Base-by-base conservation (phyloP, 192 early-diverging fungal genomes). In the Cetraspora pellucida region DNA sequence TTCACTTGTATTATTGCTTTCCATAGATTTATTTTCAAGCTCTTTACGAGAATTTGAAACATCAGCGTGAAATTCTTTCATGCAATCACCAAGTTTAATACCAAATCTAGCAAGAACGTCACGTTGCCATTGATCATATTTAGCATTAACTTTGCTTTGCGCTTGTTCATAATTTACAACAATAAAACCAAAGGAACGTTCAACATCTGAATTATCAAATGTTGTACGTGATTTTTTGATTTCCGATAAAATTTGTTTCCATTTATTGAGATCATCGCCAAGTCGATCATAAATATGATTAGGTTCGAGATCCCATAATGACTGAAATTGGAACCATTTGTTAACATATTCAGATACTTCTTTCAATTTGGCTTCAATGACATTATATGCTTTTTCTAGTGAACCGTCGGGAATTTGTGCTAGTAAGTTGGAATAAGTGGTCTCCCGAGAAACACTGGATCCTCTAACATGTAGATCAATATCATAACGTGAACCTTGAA, bases 281-380 rank as follows among this genome's bases (percentile, higher is more conserved):
- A 99, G 88, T 31, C 87, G 85, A 52, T 87, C 81, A 75, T 91
- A 93, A 21, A 99, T 92, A 61, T 92, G 87, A 78, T 92, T 91
- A 0, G 90, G 86, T 78, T 98, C 96, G 52, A 98, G 86, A 82
- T 99, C 98, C 97, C 97, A 99, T 47, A 99, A 88, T 9, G 94
- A 94, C 80, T 99, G 98, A 86, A 99, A 99, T 72, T 94, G 94
- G 19, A 99, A 87, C 98, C 98, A 99, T 70, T 95, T 91, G 57
- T 89, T 87, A 45, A 96, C 93, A 77, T 99, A 99, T 30, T 90
- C 85, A 8, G 85, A 86, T 11, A 97, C 93, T 76, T 94, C 85
- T 25, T 85, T 78, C 19, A 93, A 82, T 84, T 92, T 95, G 7
- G 73, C 70, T 85, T 98, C 95, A 43, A 99, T 90, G 46, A 90